Conservation (phyloP, 331 rosid genomes). For the Malus hybrid region DNA sequence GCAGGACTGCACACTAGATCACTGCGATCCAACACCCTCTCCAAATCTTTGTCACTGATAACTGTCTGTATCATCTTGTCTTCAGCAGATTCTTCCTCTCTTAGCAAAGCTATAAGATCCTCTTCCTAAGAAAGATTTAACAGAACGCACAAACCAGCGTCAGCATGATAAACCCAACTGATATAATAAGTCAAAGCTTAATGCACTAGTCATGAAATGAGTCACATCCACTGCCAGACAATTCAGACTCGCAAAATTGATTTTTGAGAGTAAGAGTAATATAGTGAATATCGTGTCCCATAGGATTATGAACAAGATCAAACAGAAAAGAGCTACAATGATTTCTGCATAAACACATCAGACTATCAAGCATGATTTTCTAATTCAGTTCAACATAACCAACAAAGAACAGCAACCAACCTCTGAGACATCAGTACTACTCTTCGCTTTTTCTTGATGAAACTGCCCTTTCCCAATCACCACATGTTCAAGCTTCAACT, state of each 20-base stretch:
- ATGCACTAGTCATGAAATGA: no score
- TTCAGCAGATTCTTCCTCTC: constrained; percentile 70
- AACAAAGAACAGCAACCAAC: constrained; percentile 28
- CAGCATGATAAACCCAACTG: neutral
- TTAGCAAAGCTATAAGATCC: constrained; percentile 60
- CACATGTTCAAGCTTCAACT: constrained; percentile 94
- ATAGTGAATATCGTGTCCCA: no score
- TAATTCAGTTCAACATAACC: neutral
- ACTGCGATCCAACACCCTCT: constrained; percentile 69
- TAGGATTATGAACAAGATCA: neutral
- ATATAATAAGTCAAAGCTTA: no score
- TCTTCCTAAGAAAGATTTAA: constrained; percentile 39
- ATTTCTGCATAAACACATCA: neutral
- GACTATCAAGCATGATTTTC: neutral
- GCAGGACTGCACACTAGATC: constrained; percentile 35
- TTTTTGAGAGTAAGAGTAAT: no score
- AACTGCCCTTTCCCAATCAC: constrained; percentile 94
- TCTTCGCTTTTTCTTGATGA: constrained; percentile 59
- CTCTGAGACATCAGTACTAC: constrained; percentile 33
- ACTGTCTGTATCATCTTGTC: constrained; percentile 74
- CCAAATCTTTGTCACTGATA: constrained; percentile 67
- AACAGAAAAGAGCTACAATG: neutral
- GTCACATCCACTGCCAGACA: no score
- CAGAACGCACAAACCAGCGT: neutral
- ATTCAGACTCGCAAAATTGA: no score